Conservation (phyloP, 176 grass and related monocot species). For the Stipa capillata region DNA sequence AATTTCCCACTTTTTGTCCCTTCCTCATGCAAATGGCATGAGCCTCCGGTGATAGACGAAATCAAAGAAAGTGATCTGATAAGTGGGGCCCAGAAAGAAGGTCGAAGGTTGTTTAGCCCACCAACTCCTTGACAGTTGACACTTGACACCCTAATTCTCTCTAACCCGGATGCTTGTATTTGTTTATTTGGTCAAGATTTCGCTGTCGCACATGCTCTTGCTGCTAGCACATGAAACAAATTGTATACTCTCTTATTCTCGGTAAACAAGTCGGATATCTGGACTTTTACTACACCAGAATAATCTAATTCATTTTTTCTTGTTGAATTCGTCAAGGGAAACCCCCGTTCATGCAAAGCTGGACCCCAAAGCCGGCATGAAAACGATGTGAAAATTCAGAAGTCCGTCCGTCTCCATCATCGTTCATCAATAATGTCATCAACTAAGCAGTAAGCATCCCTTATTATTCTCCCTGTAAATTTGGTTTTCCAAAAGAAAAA, state of each 20-base stretch:
- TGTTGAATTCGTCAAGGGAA: neutral
- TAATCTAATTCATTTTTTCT: neutral
- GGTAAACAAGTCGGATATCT: neutral
- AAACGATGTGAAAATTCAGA: neutral
- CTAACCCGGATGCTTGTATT: neutral
- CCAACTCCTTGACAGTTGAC: neutral
- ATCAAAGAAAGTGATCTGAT: neutral
- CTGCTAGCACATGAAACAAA: neutral
- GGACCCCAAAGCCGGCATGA: neutral
- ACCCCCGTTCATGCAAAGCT: neutral
- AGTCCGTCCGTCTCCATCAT: neutral
- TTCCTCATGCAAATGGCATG: neutral
- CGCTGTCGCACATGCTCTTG: neutral
- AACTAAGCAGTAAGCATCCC: neutral
- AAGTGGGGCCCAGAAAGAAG: neutral
- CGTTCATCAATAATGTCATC: neutral
- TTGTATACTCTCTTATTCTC: neutral
- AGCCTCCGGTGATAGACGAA: neutral
- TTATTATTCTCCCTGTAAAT: neutral
- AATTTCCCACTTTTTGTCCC: too few species aligned
- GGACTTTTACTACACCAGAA: neutral
- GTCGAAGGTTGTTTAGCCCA: conserved; percentile 2
- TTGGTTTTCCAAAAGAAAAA: neutral
- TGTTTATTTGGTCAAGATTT: neutral
- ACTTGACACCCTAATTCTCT: neutral